These are phyloP conservation scores for Iodosphaeria phyllophila DNA, from an alignment of 2,329 filamentous ascomycete genomes.

Conservation along the genomic window DNA sequence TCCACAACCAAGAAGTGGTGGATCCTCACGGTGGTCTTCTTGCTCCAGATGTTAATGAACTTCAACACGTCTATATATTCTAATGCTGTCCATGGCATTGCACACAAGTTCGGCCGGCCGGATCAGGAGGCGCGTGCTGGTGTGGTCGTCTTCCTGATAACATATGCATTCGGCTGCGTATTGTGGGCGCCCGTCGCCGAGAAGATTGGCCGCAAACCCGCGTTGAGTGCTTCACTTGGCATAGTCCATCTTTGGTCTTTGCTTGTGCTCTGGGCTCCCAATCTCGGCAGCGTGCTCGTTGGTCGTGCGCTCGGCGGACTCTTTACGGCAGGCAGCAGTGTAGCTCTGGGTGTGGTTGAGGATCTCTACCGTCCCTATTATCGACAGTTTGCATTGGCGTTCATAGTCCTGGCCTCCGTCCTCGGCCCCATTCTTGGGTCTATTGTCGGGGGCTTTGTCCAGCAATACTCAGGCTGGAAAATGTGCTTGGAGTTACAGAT, in stretches of 20 bases:
- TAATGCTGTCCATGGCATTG: conserved; percentile 46
- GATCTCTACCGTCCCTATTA: conserved; percentile 53
- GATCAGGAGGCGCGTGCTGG: conserved; percentile 51
- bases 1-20: conserved; percentile 48
- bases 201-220: conserved; percentile 59
- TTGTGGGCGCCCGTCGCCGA: conserved; percentile 80
- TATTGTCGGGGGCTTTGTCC: conserved; percentile 60
- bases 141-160: conserved; percentile 59
- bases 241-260: conserved; percentile 65
- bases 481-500: conserved; percentile 67
- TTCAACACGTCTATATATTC: conserved; percentile 62
- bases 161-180: conserved; percentile 75
- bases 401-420: conserved; percentile 63
- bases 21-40: conserved; percentile 54
- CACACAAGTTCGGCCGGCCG: conserved; percentile 48
- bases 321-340: conserved; percentile 53
- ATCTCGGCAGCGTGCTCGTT: conserved; percentile 51
- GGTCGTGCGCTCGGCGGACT: conserved; percentile 53
- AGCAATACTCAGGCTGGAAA: conserved; percentile 48
- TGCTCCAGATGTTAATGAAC: conserved; percentile 61
- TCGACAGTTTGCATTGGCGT: conserved; percentile 60
- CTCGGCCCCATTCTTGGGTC: conserved; percentile 60
- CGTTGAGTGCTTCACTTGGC: conserved; percentile 54
- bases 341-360: conserved; percentile 58
- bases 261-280: conserved; percentile 52